These are phyloP conservation scores for Collybia sp. DNA, from an alignment of 768 basidiomycete genomes.

Conservation along the genomic window DNA sequence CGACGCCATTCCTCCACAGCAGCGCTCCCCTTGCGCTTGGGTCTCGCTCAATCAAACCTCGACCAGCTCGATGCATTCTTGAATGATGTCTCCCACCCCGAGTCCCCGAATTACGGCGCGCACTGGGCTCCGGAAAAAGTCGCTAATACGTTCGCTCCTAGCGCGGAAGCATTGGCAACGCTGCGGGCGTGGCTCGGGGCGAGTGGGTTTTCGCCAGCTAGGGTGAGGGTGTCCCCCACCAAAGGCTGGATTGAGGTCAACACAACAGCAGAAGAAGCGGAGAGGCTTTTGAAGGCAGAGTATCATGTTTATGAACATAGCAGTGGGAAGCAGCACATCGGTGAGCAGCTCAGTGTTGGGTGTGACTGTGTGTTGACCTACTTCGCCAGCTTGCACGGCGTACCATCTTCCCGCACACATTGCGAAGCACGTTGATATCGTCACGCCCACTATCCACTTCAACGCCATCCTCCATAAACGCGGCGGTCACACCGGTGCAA, in stretches of 20 bases:
- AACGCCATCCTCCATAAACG: conserved; percentile 24
- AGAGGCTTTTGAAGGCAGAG: conserved; percentile 34
- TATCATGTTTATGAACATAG: conserved; percentile 38
- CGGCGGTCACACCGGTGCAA: not conserved
- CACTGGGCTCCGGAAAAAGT: conserved; percentile 41
- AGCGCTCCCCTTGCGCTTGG: conserved; percentile 39
- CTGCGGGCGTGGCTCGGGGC: conserved; percentile 37
- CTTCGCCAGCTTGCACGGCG: conserved; percentile 22
- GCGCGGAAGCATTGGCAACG: conserved; percentile 26
- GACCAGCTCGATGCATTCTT: conserved; percentile 35
- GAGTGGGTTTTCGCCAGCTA: conserved; percentile 25
- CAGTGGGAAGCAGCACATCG: conserved; percentile 29
- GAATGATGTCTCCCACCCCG: conserved; percentile 40
- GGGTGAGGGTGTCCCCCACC: conserved; percentile 25
- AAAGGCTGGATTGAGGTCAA: conserved; percentile 34
- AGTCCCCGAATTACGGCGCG: conserved; percentile 39
- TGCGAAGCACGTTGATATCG: conserved; percentile 31
- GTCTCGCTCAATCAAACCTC: conserved; percentile 38
- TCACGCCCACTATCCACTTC: conserved; percentile 33
- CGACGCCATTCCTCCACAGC: conserved; percentile 28
- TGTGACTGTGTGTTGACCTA: not conserved
- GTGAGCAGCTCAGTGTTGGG: conserved; percentile 17
- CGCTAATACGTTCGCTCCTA: conserved; percentile 36
- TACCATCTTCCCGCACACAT: conserved; percentile 32
- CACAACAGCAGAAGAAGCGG: conserved; percentile 34